Base-by-base conservation (phyloP, 2,329 filamentous ascomycete species). In the Sclerotinia spermophila region DNA sequence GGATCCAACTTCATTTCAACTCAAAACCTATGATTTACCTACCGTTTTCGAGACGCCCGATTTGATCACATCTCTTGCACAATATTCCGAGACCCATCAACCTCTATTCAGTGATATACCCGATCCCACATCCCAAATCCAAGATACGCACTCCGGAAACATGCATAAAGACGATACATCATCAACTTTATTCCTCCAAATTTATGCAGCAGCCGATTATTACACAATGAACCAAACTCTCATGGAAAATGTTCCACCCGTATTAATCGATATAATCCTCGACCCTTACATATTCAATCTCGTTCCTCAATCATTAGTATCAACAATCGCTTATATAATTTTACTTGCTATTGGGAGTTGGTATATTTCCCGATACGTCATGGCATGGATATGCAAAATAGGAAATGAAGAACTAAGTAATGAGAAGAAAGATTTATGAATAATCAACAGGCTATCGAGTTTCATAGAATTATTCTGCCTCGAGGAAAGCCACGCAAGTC, bases 211-310 rank as follows among this genome's bases (percentile, higher is more conserved):
- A 30, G 94, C 96, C 61, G 93, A 96, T 77, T 99, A 95, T 83
- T 96, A 92, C 81, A 91, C 92, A 17, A 85, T 88, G 71, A 86
- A 97, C 78, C 81, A 83, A 72, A 85, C 85, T 2, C 85, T 97
- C 77, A 98, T 98, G 95, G 81, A 83, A 64, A 77, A 85, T 72
- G 91, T 92, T 21, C 90, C 90, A 2, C 87, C 89, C 0, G 93
- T 98, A 5, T 83, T 89, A 68, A 91, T 91, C 67, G 95, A 99
- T 76, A 81, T 89, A 80, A 92, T 97, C 76, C 87, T 99, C 35
- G 96, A 98, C 80, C 94, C 94, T 0, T 98, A 90, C 78, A 72
- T 96, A 55, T 82, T 90, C 77, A 96, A 96, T 82, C 78, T 94
- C 24, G 84, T 98, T 67, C 96, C 96, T 19, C 84, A 84, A 67